Evolutionary conservation across 768 basidiomycete species (phyloP), one percentile per base, ranked within the genome.

Genomic region (Xanthoconium purpureum): DNA sequence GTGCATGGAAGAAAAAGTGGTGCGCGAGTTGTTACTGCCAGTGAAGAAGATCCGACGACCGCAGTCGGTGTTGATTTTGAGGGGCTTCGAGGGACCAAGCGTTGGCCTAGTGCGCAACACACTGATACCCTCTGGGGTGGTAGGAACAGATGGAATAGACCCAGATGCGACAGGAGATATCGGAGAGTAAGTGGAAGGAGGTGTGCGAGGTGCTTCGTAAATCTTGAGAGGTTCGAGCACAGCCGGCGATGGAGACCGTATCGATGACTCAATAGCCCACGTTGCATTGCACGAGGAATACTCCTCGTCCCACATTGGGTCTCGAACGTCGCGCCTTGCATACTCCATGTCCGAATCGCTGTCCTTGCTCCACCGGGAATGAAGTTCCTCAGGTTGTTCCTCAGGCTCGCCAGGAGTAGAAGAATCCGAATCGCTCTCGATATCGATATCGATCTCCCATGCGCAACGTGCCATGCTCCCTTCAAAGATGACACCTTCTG

Each of bases 381-480:
- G 74, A 56, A 74, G 75, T 38, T 73, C 74, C 37, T 74, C 73
- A 38, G 69, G 66, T 20, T 73, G 71, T 24, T 74, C 75, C 24
- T 70, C 73, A 33, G 76, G 67, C 52, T 75, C 72, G 10, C 67
- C 77, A 51, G 78, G 77, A 49, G 77, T 77, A 15, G 80, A 82
- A 9, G 83, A 80, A 58, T 85, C 79, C 58, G 79, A 82, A 68
- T 86, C 84, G 62, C 84, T 83, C 51, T 87, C 78, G 52, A 76
- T 73, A 55, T 78, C 83, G 75, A 86, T 81, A 48, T 85, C 86
- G 15, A 83, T 80, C 71, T 91, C 89, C 88, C 88, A 90, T 6
- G 84, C 77, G 60, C 87, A 88, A 40, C 84, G 80, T 32, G 89
- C 89, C 76, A 91, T 85, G 66, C 85, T 88, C 46, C 87, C 89